These are phyloP conservation scores for Naumovozyma baii DNA, from an alignment of 805 yeast species.

Conservation along the genomic window DNA sequence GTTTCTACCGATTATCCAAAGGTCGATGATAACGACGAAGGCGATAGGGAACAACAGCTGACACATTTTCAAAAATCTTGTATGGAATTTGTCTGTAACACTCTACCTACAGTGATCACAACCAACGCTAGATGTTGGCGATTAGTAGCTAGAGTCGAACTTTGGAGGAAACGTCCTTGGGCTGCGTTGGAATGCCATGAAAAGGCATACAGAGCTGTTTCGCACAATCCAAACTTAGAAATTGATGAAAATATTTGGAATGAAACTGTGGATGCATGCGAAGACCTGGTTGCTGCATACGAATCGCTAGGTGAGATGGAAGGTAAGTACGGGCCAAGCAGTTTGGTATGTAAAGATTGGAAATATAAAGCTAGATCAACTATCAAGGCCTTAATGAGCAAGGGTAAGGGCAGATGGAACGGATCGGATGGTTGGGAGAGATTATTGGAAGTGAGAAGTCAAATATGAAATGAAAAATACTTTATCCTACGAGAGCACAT, in stretches of 20 bases:
- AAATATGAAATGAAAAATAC: conserved; percentile 7
- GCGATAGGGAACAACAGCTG: conserved; percentile 25
- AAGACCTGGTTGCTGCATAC: conserved; percentile 75
- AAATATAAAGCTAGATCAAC: conserved; percentile 68
- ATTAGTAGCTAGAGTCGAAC: conserved; percentile 70
- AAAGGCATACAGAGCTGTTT: conserved; percentile 69
- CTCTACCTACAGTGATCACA: conserved; percentile 62
- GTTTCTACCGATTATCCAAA: conserved; percentile 42
- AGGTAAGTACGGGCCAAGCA: conserved; percentile 71
- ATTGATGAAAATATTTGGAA: conserved; percentile 58
- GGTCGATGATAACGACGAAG: conserved; percentile 24
- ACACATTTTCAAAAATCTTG: conserved; percentile 60
- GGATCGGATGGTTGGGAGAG: conserved; percentile 68
- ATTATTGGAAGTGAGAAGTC: conserved; percentile 35
- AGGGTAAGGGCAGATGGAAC: conserved; percentile 74
- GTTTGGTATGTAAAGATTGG: conserved; percentile 88
- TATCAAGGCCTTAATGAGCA: conserved; percentile 65
- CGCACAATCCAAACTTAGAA: conserved; percentile 55
- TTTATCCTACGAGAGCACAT: neutral
- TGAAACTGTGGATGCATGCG: conserved; percentile 68
- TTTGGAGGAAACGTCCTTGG: conserved; percentile 88
- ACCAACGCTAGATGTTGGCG: conserved; percentile 61
- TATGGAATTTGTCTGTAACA: conserved; percentile 58
- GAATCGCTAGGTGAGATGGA: conserved; percentile 78
- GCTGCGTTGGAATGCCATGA: conserved; percentile 75